These are phyloP conservation scores for Clitopilus hobsonii DNA, from an alignment of 768 basidiomycete species.

Conservation along the genomic window DNA sequence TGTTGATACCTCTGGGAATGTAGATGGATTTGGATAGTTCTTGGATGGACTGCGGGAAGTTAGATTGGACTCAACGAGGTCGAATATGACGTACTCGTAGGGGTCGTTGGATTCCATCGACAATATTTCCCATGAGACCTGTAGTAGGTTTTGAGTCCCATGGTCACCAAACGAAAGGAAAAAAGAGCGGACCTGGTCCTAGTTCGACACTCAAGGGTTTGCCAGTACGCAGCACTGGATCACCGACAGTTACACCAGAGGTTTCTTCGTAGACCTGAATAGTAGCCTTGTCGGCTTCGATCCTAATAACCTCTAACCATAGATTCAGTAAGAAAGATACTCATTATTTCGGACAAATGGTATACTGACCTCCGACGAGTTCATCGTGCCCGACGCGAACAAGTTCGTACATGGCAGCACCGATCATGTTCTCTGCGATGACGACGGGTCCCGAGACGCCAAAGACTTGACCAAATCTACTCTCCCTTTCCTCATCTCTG, in stretches of 20 bases:
- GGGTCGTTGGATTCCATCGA: constrained; percentile 95
- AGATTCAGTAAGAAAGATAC: constrained; percentile 2
- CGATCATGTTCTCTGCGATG: constrained; percentile 93
- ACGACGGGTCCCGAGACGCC: constrained; percentile 99
- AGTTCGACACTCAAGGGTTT: constrained; percentile 98
- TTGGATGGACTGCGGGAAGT: constrained; percentile 68
- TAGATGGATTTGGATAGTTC: constrained; percentile 98
- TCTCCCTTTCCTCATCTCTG: constrained; percentile 86
- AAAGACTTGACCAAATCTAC: constrained; percentile 81
- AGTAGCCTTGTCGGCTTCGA: constrained; percentile 96
- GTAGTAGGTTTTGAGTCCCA: neutral
- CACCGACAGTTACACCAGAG: constrained; percentile 97
- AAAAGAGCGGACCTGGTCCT: constrained; percentile 71
- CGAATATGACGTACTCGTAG: constrained; percentile 55
- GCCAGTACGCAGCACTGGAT: constrained; percentile 95
- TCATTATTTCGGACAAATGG: neutral
- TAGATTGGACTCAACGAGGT: constrained; percentile 6
- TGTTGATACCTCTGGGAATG: constrained; percentile 98
- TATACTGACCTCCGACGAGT: constrained; percentile 81
- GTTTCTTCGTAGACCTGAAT: constrained; percentile 99
- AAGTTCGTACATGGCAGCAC: constrained; percentile 96
- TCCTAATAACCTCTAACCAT: constrained; percentile 90
- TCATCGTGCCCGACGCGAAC: constrained; percentile 98
- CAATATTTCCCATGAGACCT: constrained; percentile 99
- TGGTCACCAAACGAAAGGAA: neutral